Evolutionary conservation across 805 yeast genomes (phyloP), one percentile per base, ranked within the genome.

Genomic region (Candida argentea): DNA sequence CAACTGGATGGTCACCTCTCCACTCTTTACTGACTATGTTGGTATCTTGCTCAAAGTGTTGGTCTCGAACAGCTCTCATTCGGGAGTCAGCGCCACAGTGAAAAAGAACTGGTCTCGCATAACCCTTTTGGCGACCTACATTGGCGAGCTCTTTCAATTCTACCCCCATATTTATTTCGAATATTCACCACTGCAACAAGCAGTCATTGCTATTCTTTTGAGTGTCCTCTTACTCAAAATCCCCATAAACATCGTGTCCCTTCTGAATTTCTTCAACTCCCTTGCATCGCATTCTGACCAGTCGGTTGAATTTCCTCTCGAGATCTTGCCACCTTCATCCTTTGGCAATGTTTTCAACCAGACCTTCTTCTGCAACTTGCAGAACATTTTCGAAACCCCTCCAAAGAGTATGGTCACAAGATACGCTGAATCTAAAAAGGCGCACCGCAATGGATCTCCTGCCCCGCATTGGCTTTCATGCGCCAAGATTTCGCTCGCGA

Each of bases 61-160:
- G 26, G 42, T 48, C 19, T 43, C 44, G 23, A 38, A 37, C 29
- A 36, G 40, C 33, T 29, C 39, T 30, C 44, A 43, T 37, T 32
- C 32, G 9, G 28, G 26, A 10, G 38, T 34, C n/a, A 19, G 34
- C 14, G 24, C 23, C 16, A 23, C 34, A 29, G 33, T 37, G 20
- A 33, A 28, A 25, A 33, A 33, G 27, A 30, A 34, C 5, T 21
- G 26, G 22, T 34, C 34, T 24, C 28, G 36, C 32, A 54, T 76
- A 35, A 73, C 69, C 41, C 51, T 63, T 26, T 70, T 78, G 33
- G 64, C 83, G 10, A 54, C 71, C 34, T 73, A 73, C 53, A 48
- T 79, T 25, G 75, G 85, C 42, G 86, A 79, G 45, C 55, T 78
- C 40, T 64, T 76, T 30, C 75, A 73, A 34, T 76, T 79, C 48